A percentile compares a stretch with the other conserved stretches of the same genome.
Evolutionary conservation across 805 yeast genomes (phyloP).

Genomic region (Myxozyma neotropica): DNA sequence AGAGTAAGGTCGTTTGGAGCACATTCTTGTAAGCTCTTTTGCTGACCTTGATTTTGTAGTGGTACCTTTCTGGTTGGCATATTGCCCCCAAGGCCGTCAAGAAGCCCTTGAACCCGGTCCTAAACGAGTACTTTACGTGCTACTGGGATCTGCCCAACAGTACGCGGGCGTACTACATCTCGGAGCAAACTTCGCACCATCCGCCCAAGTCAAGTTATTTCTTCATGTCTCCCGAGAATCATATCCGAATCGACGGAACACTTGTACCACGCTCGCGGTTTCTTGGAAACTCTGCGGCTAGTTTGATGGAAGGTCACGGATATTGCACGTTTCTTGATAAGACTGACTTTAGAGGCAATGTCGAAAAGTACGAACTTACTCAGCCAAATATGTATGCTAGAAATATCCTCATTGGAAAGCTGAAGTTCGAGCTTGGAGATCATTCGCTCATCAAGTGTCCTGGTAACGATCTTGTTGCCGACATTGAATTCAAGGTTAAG

Average conservation of each 20-base stretch:
- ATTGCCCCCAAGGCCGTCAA: conserved; percentile 98
- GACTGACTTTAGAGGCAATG: conserved; percentile 47
- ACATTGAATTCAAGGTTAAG: conserved; percentile 91
- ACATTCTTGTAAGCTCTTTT: not conserved
- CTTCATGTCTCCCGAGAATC: conserved; percentile 77
- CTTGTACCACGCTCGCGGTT: conserved; percentile 85
- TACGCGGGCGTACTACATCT: conserved; percentile 72
- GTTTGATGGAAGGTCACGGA: conserved; percentile 92
- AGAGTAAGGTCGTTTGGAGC: conserved; percentile 39
- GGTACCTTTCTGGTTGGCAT: conserved; percentile 97
- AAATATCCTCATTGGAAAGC: conserved; percentile 86
- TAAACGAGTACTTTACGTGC: conserved; percentile 88
- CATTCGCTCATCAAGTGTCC: conserved; percentile 76
- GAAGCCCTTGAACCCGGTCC: conserved; percentile 91
- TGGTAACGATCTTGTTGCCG: conserved; percentile 61
- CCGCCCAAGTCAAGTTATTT: conserved; percentile 98
- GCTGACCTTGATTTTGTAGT: conserved; percentile 39
- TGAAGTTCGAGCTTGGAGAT: conserved; percentile 91
- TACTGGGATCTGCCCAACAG: conserved; percentile 86
- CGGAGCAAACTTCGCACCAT: conserved; percentile 97
- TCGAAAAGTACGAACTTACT: conserved; percentile 78
- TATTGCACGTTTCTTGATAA: conserved; percentile 67
- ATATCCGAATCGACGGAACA: conserved; percentile 85
- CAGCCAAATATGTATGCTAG: conserved; percentile 96
- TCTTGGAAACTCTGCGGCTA: conserved; percentile 94